Conservation (phyloP, 1,284 basidiomycete genomes). For the Ustilago shanxiensis region DNA sequence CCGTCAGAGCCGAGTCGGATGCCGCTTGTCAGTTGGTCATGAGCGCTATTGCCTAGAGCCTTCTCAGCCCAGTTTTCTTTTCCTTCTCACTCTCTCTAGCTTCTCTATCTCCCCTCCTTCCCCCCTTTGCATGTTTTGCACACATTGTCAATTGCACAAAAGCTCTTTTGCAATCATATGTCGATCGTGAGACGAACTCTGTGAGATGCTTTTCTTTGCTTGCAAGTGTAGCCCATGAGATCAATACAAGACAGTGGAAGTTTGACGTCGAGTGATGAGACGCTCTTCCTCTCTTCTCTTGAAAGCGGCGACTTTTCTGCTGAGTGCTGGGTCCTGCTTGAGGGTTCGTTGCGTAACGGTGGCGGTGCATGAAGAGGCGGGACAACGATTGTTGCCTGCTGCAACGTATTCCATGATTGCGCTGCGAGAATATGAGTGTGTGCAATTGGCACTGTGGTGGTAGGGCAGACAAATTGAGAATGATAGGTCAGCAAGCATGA, state of each 20-base stretch:
- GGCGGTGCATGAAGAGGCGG: constrained; percentile 33
- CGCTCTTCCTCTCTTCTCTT: constrained; percentile 46
- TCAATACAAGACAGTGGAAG: constrained; percentile 36
- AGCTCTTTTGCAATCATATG: neutral
- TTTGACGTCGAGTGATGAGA: constrained; percentile 31
- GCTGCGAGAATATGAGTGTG: constrained; percentile 38
- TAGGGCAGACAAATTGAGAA: neutral
- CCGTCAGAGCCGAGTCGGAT: constrained; percentile 91
- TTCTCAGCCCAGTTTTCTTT: neutral
- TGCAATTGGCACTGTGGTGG: constrained; percentile 27
- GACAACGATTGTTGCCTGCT: constrained; percentile 38
- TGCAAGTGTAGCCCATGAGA: constrained; percentile 7
- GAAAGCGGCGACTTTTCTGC: constrained; percentile 48
- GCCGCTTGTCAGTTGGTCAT: constrained; percentile 87
- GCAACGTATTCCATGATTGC: constrained; percentile 39
- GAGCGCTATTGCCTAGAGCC: constrained; percentile 78
- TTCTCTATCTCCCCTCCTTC: neutral
- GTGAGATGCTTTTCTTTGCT: neutral
- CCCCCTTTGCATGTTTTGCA: neutral
- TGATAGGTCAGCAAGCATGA: neutral
- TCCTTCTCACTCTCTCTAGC: neutral
- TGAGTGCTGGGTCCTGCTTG: constrained; percentile 29
- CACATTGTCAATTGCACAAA: constrained; percentile 13
- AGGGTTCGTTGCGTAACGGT: constrained; percentile 20
- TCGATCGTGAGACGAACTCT: neutral